Evolutionary conservation across 495 filamentous ascomycete genomes (phyloP).

Genomic region (Xylaria castorea): DNA sequence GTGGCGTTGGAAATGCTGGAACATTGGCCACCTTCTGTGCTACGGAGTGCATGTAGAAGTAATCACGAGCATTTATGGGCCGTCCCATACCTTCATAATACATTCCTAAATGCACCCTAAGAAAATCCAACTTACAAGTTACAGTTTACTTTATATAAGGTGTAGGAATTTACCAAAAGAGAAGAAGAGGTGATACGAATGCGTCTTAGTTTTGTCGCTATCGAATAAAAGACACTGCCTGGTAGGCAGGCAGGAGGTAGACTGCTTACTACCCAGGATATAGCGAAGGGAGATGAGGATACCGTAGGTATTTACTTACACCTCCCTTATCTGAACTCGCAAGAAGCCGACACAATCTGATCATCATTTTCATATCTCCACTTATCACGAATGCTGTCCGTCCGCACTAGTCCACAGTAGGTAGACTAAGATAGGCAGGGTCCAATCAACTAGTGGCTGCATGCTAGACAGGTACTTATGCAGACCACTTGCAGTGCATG

Average conservation of each 20-base stretch:
- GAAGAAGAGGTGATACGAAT: neutral
- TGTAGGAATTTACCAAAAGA: neutral
- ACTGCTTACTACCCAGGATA: neutral
- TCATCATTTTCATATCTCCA: slow-evolving; percentile 6
- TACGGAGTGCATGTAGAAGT: slow-evolving; percentile 9
- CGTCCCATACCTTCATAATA: neutral
- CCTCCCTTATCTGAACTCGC: slow-evolving; percentile 2
- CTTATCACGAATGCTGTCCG: slow-evolving; percentile 2
- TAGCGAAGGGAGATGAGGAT: neutral
- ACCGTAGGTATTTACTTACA: neutral
- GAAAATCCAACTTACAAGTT: neutral
- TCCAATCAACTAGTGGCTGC: slow-evolving; percentile 4
- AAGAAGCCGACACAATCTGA: slow-evolving; percentile 12
- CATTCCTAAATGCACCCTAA: neutral
- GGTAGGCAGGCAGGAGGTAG: neutral
- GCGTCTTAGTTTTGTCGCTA: neutral
- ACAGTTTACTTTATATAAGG: too few species aligned
- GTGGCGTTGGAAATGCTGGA: slow-evolving; percentile 4
- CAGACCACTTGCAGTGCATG: neutral
- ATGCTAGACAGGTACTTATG: slow-evolving; percentile 16
- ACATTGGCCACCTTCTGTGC: slow-evolving; percentile 1
- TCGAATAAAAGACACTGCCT: neutral
- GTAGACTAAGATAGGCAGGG: slow-evolving; percentile 12
- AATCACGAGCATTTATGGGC: slow-evolving; percentile 25
- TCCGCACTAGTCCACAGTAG: neutral